Conservation (phyloP, 2,329 filamentous ascomycete genomes). For the Ophiocordyceps camponoti-leonardi region DNA sequence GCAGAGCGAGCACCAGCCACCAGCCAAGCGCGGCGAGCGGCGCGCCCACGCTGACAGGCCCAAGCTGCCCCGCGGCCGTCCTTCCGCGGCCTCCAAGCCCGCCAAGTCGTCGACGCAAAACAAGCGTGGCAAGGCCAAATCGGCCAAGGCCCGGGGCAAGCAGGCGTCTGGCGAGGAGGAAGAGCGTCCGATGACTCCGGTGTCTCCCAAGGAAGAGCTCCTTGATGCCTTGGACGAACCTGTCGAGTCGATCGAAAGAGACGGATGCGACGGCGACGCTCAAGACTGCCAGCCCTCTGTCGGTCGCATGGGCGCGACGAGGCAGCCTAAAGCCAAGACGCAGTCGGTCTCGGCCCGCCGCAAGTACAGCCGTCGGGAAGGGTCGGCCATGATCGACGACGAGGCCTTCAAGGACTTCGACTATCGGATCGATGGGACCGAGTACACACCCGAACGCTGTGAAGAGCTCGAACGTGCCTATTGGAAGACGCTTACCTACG, state of each 20-base stretch:
- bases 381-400: slow-evolving; percentile 68
- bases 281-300: slow-evolving; percentile 6
- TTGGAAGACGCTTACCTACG: slow-evolving; percentile 95
- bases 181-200: slow-evolving; percentile 39
- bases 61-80: slow-evolving; percentile 22
- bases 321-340: slow-evolving; percentile 37
- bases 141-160: slow-evolving; percentile 19
- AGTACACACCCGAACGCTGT: slow-evolving; percentile 81
- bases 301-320: slow-evolving; percentile 31
- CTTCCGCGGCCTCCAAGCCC: slow-evolving; percentile 16
- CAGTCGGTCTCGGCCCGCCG: slow-evolving; percentile 74
- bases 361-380: slow-evolving; percentile 69
- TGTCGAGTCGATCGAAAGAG: slow-evolving; percentile 32
- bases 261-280: slow-evolving; percentile 29
- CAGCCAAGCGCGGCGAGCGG: slow-evolving; percentile 71
- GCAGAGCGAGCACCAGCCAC: slow-evolving; percentile 89
- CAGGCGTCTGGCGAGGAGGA: slow-evolving; percentile 24
- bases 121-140: slow-evolving; percentile 22
- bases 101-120: slow-evolving; percentile 16
- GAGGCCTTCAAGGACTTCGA: slow-evolving; percentile 82
- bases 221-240: slow-evolving; percentile 14
- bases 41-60: slow-evolving; percentile 42
- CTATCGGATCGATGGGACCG: slow-evolving; percentile 72
- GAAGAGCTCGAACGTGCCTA: slow-evolving; percentile 89
- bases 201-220: slow-evolving; percentile 30